Evolutionary conservation across 768 basidiomycete species (phyloP).

Genomic region (Trametes cingulata): DNA sequence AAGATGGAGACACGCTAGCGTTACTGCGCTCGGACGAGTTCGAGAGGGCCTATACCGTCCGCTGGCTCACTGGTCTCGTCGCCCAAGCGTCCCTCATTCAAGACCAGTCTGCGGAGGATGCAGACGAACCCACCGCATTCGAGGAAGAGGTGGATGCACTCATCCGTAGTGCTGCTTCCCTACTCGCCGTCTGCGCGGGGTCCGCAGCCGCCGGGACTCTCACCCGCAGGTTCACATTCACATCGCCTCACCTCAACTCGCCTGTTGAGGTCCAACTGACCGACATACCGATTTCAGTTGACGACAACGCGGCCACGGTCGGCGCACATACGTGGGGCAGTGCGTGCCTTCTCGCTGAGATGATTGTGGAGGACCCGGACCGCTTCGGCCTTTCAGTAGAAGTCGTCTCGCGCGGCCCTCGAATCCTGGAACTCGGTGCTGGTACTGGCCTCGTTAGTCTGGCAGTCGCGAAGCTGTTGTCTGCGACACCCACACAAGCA

Average conservation of each 20-base stretch:
- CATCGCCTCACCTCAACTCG: conserved; percentile 1
- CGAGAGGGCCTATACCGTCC: conserved; percentile 67
- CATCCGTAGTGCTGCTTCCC: conserved; percentile 54
- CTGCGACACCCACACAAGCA: background rate
- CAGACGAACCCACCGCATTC: background rate
- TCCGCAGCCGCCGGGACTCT: conserved; percentile 61
- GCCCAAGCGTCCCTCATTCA: conserved; percentile 18
- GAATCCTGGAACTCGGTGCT: conserved; percentile 56
- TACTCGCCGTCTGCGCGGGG: conserved; percentile 67
- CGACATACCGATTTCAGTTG: conserved; percentile 64
- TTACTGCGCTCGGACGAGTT: conserved; percentile 57
- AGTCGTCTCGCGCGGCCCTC: conserved; percentile 22
- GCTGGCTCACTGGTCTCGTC: conserved; percentile 74
- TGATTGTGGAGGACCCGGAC: conserved; percentile 59
- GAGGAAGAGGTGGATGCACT: conserved; percentile 28
- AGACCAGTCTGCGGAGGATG: background rate
- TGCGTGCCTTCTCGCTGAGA: conserved; percentile 77
- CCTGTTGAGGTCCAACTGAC: conserved; percentile 48
- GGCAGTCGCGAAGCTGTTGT: conserved; percentile 36
- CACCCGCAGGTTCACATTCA: conserved; percentile 54
- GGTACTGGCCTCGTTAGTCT: conserved; percentile 58
- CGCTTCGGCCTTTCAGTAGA: conserved; percentile 44
- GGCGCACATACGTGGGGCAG: conserved; percentile 92
- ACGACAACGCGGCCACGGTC: conserved; percentile 68
- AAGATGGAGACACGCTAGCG: conserved; percentile 25